Evolutionary conservation across 2,329 filamentous ascomycete genomes (phyloP).

Genomic region (Coniochaeta sp.): DNA sequence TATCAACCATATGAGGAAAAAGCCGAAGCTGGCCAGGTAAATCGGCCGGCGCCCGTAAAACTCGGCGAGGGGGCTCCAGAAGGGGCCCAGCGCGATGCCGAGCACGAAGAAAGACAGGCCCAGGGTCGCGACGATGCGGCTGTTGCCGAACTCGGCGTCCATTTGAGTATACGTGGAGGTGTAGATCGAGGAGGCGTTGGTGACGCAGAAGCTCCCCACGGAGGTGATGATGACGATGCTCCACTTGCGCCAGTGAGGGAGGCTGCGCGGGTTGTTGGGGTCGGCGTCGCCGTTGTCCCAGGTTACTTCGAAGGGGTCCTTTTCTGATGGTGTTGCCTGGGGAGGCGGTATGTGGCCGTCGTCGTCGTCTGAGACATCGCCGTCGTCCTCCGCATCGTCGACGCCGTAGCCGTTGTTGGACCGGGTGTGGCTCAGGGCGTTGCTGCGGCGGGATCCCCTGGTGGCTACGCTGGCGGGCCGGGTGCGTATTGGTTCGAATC

Average conservation of each 20-base stretch:
- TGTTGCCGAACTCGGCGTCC: slow-evolving; percentile 64
- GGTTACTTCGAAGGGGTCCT: slow-evolving; percentile 57
- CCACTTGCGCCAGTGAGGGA: slow-evolving; percentile 66
- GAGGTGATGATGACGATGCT: slow-evolving; percentile 68
- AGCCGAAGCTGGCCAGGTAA: slow-evolving; percentile 66
- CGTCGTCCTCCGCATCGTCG: slow-evolving; percentile 20
- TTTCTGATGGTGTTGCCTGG: slow-evolving; percentile 14
- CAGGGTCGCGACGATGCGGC: slow-evolving; percentile 66
- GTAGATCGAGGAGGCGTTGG: slow-evolving; percentile 82
- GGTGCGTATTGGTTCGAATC: slow-evolving; percentile 19
- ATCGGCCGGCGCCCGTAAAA: slow-evolving; percentile 81
- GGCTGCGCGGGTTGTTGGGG: slow-evolving; percentile 65
- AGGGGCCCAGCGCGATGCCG: slow-evolving; percentile 59
- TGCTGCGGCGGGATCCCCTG: slow-evolving; percentile 5
- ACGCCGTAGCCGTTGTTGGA: slow-evolving; percentile 40
- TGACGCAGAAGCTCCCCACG: slow-evolving; percentile 75
- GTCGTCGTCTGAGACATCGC: slow-evolving; percentile 7
- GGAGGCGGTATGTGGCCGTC: slow-evolving; percentile 2
- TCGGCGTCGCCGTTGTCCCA: slow-evolving; percentile 67
- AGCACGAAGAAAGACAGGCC: slow-evolving; percentile 79
- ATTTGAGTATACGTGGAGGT: slow-evolving; percentile 76
- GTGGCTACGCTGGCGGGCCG: slow-evolving; percentile 3
- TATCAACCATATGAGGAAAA: slow-evolving; percentile 74
- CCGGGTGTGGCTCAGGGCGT: slow-evolving; percentile 21
- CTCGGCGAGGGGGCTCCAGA: slow-evolving; percentile 60